These are phyloP conservation scores for Microsporum audouinii DNA, from an alignment of 2,329 filamentous ascomycete genomes.

Conservation along the genomic window DNA sequence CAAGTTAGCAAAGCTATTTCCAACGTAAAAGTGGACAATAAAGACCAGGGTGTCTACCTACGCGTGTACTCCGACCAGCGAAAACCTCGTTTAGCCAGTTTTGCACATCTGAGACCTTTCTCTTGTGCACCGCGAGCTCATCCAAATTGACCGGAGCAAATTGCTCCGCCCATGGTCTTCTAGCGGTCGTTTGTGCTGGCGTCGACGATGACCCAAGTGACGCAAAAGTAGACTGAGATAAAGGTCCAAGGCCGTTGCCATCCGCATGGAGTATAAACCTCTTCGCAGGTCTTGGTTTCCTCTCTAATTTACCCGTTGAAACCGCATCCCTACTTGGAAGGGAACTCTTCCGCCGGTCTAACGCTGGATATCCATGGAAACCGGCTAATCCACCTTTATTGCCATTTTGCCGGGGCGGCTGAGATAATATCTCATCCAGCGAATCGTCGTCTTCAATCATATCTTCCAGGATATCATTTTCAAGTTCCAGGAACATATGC, in stretches of 20 bases:
- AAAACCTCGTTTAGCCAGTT: slow-evolving; percentile 70
- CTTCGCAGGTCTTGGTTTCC: slow-evolving; percentile 15
- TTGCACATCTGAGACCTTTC: slow-evolving; percentile 76
- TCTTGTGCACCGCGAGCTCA: slow-evolving; percentile 89
- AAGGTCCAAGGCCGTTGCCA: background rate
- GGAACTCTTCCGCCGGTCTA: slow-evolving; percentile 10
- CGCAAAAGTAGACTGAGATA: background rate
- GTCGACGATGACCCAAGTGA: background rate
- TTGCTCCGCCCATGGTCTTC: slow-evolving; percentile 73
- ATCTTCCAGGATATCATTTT: slow-evolving; percentile 28
- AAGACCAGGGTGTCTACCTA: slow-evolving; percentile 17
- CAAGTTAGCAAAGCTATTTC: slow-evolving; percentile 15
- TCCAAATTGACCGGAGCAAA: slow-evolving; percentile 65
- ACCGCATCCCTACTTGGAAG: slow-evolving; percentile 9
- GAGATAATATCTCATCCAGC: background rate
- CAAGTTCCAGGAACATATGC: slow-evolving; percentile 20
- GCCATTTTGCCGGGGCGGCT: background rate
- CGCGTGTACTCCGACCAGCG: slow-evolving; percentile 39
- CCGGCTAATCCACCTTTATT: background rate
- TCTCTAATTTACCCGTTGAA: slow-evolving; percentile 9
- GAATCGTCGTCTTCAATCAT: slow-evolving; percentile 18
- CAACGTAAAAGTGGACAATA: background rate
- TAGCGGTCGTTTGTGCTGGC: background rate
- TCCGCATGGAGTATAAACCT: slow-evolving; percentile 20
- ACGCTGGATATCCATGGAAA: background rate